Evolutionary conservation across 306 rosid genomes (phyloP).

Genomic region (Coriaria nepalensis): DNA sequence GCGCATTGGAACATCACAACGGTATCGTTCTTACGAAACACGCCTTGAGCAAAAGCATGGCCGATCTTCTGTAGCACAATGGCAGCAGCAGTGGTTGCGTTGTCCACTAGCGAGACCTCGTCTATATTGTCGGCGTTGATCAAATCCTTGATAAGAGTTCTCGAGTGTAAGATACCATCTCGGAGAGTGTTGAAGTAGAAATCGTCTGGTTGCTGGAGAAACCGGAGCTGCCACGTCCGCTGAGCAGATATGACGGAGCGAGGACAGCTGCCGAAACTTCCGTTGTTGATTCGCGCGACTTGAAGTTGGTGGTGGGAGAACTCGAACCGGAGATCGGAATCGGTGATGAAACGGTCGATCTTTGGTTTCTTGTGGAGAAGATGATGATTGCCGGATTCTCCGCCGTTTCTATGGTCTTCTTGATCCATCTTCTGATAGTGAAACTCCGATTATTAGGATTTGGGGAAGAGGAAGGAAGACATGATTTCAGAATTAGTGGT

Average conservation of each 20-base stretch:
- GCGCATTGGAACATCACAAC: constrained; percentile 41
- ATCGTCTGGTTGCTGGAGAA: constrained; percentile 47
- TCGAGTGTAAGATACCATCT: constrained; percentile 21
- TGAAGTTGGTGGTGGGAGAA: constrained; percentile 39
- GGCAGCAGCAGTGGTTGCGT: constrained; percentile 56
- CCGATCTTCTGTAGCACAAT: constrained; percentile 41
- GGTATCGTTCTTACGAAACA: constrained; percentile 17
- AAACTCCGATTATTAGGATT: not conserved
- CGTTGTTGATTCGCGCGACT: constrained; percentile 46
- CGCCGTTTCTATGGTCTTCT: constrained; percentile 26
- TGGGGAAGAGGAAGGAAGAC: not conserved
- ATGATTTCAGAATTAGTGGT: not conserved
- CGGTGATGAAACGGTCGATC: constrained; percentile 13
- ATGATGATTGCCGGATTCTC: constrained; percentile 5
- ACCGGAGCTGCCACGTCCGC: constrained; percentile 29
- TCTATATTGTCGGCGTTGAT: constrained; percentile 31
- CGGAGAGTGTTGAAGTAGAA: constrained; percentile 34
- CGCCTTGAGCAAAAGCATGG: constrained; percentile 17
- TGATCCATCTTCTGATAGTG: constrained; percentile 13
- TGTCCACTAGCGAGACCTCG: constrained; percentile 37
- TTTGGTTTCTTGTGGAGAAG: constrained; percentile 18
- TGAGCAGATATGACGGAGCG: constrained; percentile 33
- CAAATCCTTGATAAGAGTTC: constrained; percentile 19
- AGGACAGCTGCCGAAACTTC: constrained; percentile 60
- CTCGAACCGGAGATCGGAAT: constrained; percentile 21